Percentiles rank a stretch among this genome's conserved stretches.
These are phyloP conservation scores for Eucommia ulmoides DNA, from an alignment of 257 asterid species.

Conservation along the genomic window DNA sequence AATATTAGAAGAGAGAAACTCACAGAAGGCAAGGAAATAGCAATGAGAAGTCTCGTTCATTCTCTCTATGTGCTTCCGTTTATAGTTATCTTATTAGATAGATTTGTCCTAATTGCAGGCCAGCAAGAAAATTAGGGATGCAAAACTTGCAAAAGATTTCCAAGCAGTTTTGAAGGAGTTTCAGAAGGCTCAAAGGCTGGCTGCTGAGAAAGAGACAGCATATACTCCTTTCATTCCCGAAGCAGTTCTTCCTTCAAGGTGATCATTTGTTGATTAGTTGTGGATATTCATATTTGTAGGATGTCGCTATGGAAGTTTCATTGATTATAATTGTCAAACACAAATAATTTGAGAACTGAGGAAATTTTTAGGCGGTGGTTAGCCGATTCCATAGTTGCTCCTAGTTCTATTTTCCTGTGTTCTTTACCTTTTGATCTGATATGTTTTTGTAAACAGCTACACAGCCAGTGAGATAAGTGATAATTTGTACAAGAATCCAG, in stretches of 20 bases:
- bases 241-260: conserved; percentile 23
- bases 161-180: conserved; percentile 41
- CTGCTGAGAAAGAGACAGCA: conserved; percentile 37
- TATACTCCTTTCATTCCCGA: conserved; percentile 19
- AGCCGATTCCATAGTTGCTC: neutral
- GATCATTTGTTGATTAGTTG: neutral
- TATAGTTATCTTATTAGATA: neutral
- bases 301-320: neutral
- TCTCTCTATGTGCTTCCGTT: neutral
- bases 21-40: too few species aligned
- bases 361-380: neutral
- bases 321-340: neutral
- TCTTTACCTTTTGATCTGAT: neutral
- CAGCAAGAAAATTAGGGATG: conserved; percentile 34
- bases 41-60: neutral
- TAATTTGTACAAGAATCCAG: conserved; percentile 15
- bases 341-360: neutral
- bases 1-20: too few species aligned
- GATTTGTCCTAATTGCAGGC: conserved; percentile 16
- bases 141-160: conserved; percentile 49
- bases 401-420: neutral
- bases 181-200: conserved; percentile 43
- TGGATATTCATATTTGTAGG: neutral
- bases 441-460: conserved; percentile 14
- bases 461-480: conserved; percentile 24